Base-by-base conservation (phyloP, 352 stramenopile species). In the Phytophthora kernoviae region DNA sequence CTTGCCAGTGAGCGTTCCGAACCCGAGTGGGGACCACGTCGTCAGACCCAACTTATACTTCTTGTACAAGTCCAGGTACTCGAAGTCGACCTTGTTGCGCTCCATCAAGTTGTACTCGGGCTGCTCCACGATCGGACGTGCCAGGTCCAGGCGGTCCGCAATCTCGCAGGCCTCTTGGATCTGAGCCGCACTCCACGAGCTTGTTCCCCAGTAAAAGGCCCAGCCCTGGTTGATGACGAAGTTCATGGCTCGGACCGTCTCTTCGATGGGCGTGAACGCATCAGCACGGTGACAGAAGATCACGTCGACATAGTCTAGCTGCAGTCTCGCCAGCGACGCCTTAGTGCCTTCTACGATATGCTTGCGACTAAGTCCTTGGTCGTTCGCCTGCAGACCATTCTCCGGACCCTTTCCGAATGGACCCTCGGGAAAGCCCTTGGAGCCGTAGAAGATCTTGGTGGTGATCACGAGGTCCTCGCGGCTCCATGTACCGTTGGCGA, bases 401-500 rank as follows among this genome's bases (percentile, higher is more conserved):
- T 40, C 33, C 33, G 63, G 2, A 58, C 56, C 15, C 14, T 43
- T 12, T 2, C 18, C 9, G 17, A 27, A 21, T n/a, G n/a, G n/a
- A n/a, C n/a, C n/a, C n/a, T n/a, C 32, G 21, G 9, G 7, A 41
- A 51, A 6, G n/a, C n/a, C 10, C n/a, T 61, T 61, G 15, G 60
- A 54, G 2, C 68, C 78, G 1, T 74, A 50, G n/a, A 77, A 82
- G 54, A 91, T 69, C 60, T 92, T 92, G 40, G 79, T 88, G 17
- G 61, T 68, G 40, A 91, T 50, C 9, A 91, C 71, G 2, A 91
- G 42, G 71, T 84, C 66, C 20, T 80, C 72, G 7, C 74, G 61
- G 11, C 41, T 44, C 46, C 47, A 70, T 0, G 59, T 43, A 2
- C 45, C 58, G n/a, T 61, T 33, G 1, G 45, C 49, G 34, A 80